Conservation (phyloP, 2,329 filamentous ascomycete genomes). For the Botryotinia globosa region DNA sequence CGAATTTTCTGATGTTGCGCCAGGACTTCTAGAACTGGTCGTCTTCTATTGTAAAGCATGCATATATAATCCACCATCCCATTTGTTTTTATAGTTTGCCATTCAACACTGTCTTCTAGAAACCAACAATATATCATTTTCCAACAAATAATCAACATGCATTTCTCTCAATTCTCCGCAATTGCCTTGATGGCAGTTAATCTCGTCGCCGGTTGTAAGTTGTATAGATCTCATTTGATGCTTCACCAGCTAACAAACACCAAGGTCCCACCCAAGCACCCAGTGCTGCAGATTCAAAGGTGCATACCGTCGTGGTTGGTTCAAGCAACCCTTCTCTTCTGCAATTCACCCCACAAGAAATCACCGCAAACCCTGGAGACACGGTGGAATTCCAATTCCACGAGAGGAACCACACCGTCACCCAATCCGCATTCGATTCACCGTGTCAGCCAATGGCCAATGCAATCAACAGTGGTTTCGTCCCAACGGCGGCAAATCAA, state of each 20-base stretch:
- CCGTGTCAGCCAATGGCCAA: constrained; percentile 62
- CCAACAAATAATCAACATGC: neutral
- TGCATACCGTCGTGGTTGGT: constrained; percentile 66
- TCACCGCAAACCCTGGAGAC: constrained; percentile 59
- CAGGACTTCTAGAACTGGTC: neutral
- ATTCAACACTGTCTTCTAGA: neutral
- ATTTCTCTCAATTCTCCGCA: neutral
- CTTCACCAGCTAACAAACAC: neutral
- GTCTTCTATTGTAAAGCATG: neutral
- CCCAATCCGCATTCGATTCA: constrained; percentile 70
- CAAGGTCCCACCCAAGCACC: neutral
- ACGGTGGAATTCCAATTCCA: constrained; percentile 67
- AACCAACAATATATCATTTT: neutral
- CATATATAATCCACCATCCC: neutral
- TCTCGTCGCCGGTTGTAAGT: neutral
- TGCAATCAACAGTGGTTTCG: constrained; percentile 54
- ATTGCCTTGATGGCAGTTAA: constrained; percentile 2
- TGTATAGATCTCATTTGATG: neutral
- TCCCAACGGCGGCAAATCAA: constrained; percentile 59
- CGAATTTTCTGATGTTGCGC: neutral
- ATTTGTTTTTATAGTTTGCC: neutral
- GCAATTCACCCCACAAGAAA: constrained; percentile 63
- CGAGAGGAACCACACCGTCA: constrained; percentile 72
- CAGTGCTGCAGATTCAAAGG: neutral
- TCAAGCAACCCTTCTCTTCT: constrained; percentile 43